These are phyloP conservation scores for Heliosperma pusillum DNA, from an alignment of 148 eudicot species.

Conservation along the genomic window DNA sequence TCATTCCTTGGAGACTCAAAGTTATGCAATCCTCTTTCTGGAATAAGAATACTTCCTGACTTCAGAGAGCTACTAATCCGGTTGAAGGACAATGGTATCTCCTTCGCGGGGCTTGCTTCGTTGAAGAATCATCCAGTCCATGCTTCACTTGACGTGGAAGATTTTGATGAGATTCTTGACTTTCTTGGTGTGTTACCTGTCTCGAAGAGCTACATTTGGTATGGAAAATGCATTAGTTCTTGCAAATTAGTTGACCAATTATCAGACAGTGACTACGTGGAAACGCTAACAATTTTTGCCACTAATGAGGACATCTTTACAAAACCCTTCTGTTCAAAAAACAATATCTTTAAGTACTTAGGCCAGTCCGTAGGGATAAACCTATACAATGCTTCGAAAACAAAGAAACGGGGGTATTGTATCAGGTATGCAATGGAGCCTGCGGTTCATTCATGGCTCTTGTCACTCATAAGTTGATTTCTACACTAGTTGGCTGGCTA, in stretches of 20 bases:
- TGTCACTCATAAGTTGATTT: conserved; percentile 5
- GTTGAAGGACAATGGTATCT: conserved; percentile 30
- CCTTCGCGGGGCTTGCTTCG: conserved; percentile 36
- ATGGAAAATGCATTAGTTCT: conserved; percentile 39
- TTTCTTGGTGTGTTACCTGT: conserved; percentile 38
- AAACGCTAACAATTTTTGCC: conserved; percentile 38
- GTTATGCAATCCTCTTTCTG: conserved; percentile 11
- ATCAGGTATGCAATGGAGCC: conserved; percentile 12
- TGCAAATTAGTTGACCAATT: conserved; percentile 39
- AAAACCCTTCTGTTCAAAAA: neutral
- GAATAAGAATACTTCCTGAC: conserved; percentile 2
- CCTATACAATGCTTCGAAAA: conserved; percentile 11
- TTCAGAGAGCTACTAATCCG: conserved; percentile 21
- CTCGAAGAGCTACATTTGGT: conserved; percentile 36
- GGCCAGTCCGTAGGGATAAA: neutral
- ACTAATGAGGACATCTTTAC: conserved; percentile 28
- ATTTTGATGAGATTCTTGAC: conserved; percentile 28
- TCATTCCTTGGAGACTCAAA: neutral
- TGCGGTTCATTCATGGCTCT: conserved; percentile 29
- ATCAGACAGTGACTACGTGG: conserved; percentile 36
- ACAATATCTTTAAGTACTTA: neutral
- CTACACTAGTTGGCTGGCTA: conserved; percentile 27
- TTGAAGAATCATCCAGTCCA: conserved; percentile 37
- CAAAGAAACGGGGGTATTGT: neutral
- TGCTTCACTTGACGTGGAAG: conserved; percentile 38